Base-by-base conservation (phyloP, 371 early-diverging fungal species). In the Mortierella sp. region DNA sequence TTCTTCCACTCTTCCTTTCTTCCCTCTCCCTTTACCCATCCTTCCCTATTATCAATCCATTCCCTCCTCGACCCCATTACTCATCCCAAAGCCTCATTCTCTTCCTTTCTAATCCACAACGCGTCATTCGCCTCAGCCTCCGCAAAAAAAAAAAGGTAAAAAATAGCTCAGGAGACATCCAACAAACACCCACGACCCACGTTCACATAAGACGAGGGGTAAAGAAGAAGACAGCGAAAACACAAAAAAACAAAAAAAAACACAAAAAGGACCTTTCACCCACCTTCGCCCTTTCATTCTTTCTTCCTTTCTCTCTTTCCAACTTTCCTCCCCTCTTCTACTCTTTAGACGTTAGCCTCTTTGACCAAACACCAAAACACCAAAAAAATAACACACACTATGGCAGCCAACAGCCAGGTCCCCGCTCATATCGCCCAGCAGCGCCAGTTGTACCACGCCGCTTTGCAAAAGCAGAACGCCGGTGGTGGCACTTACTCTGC, bases 381-480 rank as follows among this genome's bases (percentile, higher is more conserved):
- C 45, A 22, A 22, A 0, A 66, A 45, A 24, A 44, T 31, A 64
- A 45, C n/a, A n/a, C n/a, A n/a, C n/a, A n/a, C 58, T 29, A 76
- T 80, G 80, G 68, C 80, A 37, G 71, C 65, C 64, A 71, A 76
- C 58, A 41, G 52, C 66, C 67, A 70, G 34, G 68, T 70, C 53
- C 78, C 82, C 26, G 72, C 77, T 39, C 82, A 81, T 40, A 74
- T 81, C 53, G 69, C 71, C 16, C 77, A 81, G 37, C 82, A 81
- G 74, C 82, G 77, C 29, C 71, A 71, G 66, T 66, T 66, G 64
- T 81, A 77, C 63, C 74, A 70, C 45, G 74, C 74, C 31, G 78
- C 82, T 6, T 65, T 80, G 67, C 77, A 76, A 47, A 81, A 77
- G 74, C 82, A 81, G 63, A 81, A 81, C 55, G 82, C 64, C 6